These are phyloP conservation scores for Paramecium biaurelia DNA, from an alignment of 73 alveolate genomes.

Conservation along the genomic window DNA sequence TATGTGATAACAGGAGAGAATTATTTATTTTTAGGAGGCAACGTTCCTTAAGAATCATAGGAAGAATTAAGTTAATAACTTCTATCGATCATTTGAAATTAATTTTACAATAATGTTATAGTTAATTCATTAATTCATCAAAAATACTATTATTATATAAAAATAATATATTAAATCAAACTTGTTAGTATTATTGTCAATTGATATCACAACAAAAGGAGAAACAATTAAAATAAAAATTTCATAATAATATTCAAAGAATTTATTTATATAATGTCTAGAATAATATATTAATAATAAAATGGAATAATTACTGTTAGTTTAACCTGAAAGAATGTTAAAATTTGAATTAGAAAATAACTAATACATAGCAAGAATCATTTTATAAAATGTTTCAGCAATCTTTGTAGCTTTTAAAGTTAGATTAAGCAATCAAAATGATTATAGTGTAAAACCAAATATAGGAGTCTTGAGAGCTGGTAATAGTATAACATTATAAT, in stretches of 20 bases:
- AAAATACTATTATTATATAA: too few species aligned
- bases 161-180: too few species aligned
- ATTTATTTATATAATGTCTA: not conserved
- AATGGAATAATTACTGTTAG: not conserved
- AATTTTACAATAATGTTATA: not conserved
- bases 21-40: not conserved
- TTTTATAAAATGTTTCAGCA: not conserved
- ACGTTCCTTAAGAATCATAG: not conserved
- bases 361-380: not conserved
- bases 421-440: slow-evolving; percentile 16
- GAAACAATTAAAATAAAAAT: too few species aligned
- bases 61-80: not conserved
- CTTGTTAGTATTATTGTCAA: too few species aligned
- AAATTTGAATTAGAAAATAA: not conserved
- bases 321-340: not conserved
- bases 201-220: too few species aligned
- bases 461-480: slow-evolving; percentile 34
- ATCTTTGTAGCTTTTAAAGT: slow-evolving; percentile 7
- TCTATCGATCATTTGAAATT: not conserved
- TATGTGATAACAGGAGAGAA: slow-evolving; percentile 19
- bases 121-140: not conserved
- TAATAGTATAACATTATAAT: not conserved
- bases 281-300: not conserved
- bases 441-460: not conserved
- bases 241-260: too few species aligned